Evolutionary conservation across 495 filamentous ascomycete species (phyloP).

Genomic region (Talaromyces stipitatus): DNA sequence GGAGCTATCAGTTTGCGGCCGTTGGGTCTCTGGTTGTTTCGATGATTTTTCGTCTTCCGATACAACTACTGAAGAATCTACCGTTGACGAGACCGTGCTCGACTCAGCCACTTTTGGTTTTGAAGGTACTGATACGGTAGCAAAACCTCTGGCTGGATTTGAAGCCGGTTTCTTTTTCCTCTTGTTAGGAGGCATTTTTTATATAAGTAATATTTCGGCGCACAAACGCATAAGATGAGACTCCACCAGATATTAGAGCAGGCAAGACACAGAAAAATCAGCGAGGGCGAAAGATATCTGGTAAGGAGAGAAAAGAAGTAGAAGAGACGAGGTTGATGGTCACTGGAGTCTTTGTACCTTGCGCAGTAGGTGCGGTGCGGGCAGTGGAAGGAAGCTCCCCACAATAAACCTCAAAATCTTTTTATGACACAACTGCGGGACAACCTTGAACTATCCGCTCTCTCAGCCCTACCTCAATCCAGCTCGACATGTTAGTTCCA

Average conservation of each 20-base stretch:
- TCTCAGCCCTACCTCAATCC: slow-evolving; percentile 4
- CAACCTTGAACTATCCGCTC: neutral
- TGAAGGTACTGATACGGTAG: slow-evolving; percentile 82
- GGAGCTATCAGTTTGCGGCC: neutral
- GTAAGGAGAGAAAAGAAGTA: slow-evolving; percentile 5
- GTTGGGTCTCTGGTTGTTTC: slow-evolving; percentile 14
- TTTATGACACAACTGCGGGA: slow-evolving; percentile 38
- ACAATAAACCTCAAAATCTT: slow-evolving; percentile 23
- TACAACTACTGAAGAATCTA: slow-evolving; percentile 26
- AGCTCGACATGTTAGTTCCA: slow-evolving; percentile 20
- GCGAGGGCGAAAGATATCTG: neutral
- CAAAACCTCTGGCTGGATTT: slow-evolving; percentile 86
- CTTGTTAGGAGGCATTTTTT: slow-evolving; percentile 63
- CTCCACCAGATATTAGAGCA: slow-evolving; percentile 6
- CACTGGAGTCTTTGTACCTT: slow-evolving; percentile 4
- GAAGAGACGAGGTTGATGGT: slow-evolving; percentile 6
- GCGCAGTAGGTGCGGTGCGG: slow-evolving; percentile 3
- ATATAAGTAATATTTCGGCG: neutral
- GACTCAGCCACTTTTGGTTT: slow-evolving; percentile 44
- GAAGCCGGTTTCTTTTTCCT: slow-evolving; percentile 79
- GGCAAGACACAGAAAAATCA: neutral
- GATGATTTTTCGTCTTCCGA: slow-evolving; percentile 35
- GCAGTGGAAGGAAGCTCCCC: slow-evolving; percentile 4
- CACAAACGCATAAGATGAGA: slow-evolving; percentile 8
- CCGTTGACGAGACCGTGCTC: slow-evolving; percentile 22